phyloP scores from a whole-genome alignment of 257 asterid genomes.

The Primulina tabacum region DNA sequence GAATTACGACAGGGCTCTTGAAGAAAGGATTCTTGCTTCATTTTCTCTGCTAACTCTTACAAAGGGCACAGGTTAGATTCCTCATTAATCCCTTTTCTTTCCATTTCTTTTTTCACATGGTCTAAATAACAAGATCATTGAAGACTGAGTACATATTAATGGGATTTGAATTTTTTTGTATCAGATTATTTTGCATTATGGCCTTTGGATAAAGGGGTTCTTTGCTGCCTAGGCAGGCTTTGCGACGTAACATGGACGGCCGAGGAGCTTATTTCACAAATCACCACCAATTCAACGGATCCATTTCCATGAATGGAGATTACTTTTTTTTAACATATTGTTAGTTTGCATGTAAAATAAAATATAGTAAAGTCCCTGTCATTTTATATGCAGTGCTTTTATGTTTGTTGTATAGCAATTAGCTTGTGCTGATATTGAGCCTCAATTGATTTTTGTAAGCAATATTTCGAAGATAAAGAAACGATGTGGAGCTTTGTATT shows the following conservation, averaged over 20 bases:
- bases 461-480: not conserved
- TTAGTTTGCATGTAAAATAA: not conserved
- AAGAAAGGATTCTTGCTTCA: slow-evolving; percentile 71
- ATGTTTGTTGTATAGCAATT: not conserved
- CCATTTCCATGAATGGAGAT: not conserved
- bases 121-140: not conserved
- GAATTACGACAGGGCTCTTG: slow-evolving; percentile 36
- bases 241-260: slow-evolving; percentile 71
- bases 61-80: slow-evolving; percentile 51
- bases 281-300: slow-evolving; percentile 23
- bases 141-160: not conserved
- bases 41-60: slow-evolving; percentile 52
- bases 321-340: not conserved
- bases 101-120: not conserved
- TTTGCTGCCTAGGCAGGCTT: slow-evolving; percentile 43
- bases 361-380: not conserved
- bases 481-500: not conserved
- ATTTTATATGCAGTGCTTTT: not conserved
- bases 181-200: slow-evolving; percentile 39
- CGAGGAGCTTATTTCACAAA: slow-evolving; percentile 45
- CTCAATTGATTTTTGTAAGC: not conserved
- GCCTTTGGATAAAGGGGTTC: slow-evolving; percentile 30
- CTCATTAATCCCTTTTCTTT: not conserved
- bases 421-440: not conserved
- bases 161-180: not conserved